Evolutionary conservation across 345 rosid species (phyloP).

Genomic region (Excoecaria agallocha): DNA sequence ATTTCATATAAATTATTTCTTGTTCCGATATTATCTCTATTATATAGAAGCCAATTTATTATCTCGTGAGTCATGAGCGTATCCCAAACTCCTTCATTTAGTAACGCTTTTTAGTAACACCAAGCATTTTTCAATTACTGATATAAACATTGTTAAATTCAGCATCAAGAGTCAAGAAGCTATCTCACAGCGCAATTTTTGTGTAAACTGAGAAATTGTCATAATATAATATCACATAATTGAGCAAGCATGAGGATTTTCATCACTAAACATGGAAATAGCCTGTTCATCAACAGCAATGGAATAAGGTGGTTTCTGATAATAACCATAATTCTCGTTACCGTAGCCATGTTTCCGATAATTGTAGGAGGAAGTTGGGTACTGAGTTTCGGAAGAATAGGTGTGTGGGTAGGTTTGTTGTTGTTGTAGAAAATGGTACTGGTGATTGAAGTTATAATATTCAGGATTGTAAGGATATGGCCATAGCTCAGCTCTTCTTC

Average conservation of each 20-base stretch:
- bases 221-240: slow-evolving; percentile 40
- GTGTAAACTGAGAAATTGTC: too few species aligned
- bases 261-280: slow-evolving; percentile 61
- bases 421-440: slow-evolving; percentile 15
- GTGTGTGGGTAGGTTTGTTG: neutral
- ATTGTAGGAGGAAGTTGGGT: slow-evolving; percentile 43
- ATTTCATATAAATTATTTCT: too few species aligned
- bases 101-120: too few species aligned
- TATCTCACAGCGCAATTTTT: too few species aligned
- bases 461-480: slow-evolving; percentile 57
- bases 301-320: slow-evolving; percentile 37
- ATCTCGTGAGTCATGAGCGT: too few species aligned
- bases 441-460: slow-evolving; percentile 34
- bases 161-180: too few species aligned
- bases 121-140: too few species aligned
- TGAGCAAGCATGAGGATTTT: slow-evolving; percentile 73
- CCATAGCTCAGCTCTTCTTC: slow-evolving; percentile 68
- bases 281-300: slow-evolving; percentile 37
- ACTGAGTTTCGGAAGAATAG: slow-evolving; percentile 3
- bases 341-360: slow-evolving; percentile 48
- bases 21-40: too few species aligned
- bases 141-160: too few species aligned
- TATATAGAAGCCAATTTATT: too few species aligned
- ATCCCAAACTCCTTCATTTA: too few species aligned
- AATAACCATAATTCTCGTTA: slow-evolving; percentile 43